Conservation (phyloP, 306 rosid species). For the Hylodesmum podocarpum region DNA sequence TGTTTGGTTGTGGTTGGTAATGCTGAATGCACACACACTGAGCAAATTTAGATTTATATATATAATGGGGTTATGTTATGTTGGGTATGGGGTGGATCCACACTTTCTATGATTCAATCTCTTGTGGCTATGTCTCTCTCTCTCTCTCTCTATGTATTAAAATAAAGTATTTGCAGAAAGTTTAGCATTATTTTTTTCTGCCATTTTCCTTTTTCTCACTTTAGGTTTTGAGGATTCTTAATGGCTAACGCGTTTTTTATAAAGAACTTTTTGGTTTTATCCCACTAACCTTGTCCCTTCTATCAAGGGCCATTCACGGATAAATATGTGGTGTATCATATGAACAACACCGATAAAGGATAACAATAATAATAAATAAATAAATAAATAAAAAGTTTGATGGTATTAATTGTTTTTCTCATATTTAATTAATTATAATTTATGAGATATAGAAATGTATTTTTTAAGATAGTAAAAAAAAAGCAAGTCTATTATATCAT, state of each 20-base stretch:
- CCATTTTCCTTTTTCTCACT: neutral
- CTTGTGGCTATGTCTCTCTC: neutral
- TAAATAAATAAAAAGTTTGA: no score
- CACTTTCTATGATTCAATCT: conserved; percentile 6
- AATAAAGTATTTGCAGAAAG: neutral
- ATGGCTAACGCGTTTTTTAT: neutral
- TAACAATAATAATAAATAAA: neutral
- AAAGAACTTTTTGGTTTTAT: neutral
- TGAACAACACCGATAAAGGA: neutral
- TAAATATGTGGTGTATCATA: neutral
- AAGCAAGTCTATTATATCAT: no score
- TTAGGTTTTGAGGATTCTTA: neutral
- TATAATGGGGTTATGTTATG: neutral
- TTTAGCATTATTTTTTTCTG: neutral
- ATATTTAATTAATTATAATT: no score
- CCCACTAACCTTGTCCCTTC: neutral
- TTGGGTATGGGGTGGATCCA: conserved; percentile 14
- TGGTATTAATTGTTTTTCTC: no score
- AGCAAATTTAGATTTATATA: neutral
- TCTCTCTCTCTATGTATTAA: no score
- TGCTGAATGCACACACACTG: no score
- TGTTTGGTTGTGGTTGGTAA: neutral
- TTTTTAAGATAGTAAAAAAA: no score
- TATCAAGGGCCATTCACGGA: neutral
- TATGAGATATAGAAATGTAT: no score